phyloP scores from a whole-genome alignment of 805 yeast species.

The Candida gorgasii region DNA sequence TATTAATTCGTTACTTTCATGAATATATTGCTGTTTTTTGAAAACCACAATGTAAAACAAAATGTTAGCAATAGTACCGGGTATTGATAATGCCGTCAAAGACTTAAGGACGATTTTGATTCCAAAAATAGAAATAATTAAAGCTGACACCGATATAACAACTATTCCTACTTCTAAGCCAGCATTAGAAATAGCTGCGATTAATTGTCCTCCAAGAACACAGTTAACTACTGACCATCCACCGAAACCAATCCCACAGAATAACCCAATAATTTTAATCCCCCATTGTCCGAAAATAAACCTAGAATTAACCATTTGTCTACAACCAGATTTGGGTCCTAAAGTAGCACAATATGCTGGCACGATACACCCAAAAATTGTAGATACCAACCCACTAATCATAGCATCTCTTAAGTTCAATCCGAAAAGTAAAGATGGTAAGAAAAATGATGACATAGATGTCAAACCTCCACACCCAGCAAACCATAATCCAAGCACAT shows the following conservation, averaged over 20 bases:
- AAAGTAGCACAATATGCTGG: slow-evolving; percentile 40
- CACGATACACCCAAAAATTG: slow-evolving; percentile 34
- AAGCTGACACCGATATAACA: slow-evolving; percentile 26
- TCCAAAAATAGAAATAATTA: slow-evolving; percentile 34
- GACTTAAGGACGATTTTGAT: slow-evolving; percentile 30
- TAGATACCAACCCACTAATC: slow-evolving; percentile 30
- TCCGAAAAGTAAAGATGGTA: slow-evolving; percentile 31
- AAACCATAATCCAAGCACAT: slow-evolving; percentile 38
- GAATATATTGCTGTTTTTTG: slow-evolving; percentile 21
- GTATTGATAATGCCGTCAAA: slow-evolving; percentile 30
- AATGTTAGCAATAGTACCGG: slow-evolving; percentile 29
- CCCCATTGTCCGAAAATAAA: slow-evolving; percentile 40
- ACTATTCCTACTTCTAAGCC: slow-evolving; percentile 34
- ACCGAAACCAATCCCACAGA: slow-evolving; percentile 33
- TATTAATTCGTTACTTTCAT: slow-evolving; percentile 22
- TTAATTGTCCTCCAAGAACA: slow-evolving; percentile 38
- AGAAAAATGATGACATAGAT: slow-evolving; percentile 38
- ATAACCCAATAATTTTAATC: slow-evolving; percentile 29
- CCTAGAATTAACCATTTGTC: slow-evolving; percentile 39
- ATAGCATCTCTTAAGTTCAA: slow-evolving; percentile 28
- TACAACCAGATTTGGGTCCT: slow-evolving; percentile 40
- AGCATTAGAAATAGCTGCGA: slow-evolving; percentile 26
- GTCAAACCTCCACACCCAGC: slow-evolving; percentile 42
- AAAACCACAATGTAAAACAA: slow-evolving; percentile 34
- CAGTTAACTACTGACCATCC: slow-evolving; percentile 44